Base-by-base conservation (phyloP, 495 filamentous ascomycete genomes). In the Hypomontagnella submonticulosa region DNA sequence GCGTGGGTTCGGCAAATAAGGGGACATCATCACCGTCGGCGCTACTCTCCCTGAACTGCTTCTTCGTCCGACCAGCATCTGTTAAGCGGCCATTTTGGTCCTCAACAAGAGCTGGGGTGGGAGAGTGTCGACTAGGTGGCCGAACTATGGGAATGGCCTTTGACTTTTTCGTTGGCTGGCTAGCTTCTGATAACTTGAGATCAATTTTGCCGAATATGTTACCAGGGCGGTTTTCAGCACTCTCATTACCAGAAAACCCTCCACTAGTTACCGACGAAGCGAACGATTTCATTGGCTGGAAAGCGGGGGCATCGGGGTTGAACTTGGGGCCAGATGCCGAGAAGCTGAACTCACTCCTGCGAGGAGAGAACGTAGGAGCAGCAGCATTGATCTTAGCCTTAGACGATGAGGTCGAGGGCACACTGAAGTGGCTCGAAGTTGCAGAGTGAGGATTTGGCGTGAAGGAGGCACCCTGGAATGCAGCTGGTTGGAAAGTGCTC, bases 71-170 rank as follows among this genome's bases (percentile, higher is more conserved):
- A 46, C 80, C 81, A 56, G 85, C 82, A 67, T 87, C 85, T 1
- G 74, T 79, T 12, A 80, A 71, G 32, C 83, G 83, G 10, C 89
- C 79, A 47, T 81, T 79, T 1, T 83, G 73, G 15, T 78, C 78
- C n/a, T 87, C 80, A 27, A 81, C 73, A 30, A 19, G 12, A 10
- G 30, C 37, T 38, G 64, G 49, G 20, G 36, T 47, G 15, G 61
- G 36, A 7, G 77, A 69, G n/a, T 77, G 34, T 47, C 55, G 52
- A 42, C 76, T 84, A 58, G 88, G 83, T 9, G 93, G 91, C 13
- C 81, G 82, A 11, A 93, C 77, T 50, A 97, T 95, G 1, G 92
- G 91, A 57, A 97, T 83, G 23, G 91, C 91, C 75, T 92, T 97
- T 4, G 89, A 90, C 52, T 85, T 84, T 77, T 90, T 91, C 2